Evolutionary conservation across 2,329 filamentous ascomycete genomes (phyloP).

Genomic region (Epichloe elymi): DNA sequence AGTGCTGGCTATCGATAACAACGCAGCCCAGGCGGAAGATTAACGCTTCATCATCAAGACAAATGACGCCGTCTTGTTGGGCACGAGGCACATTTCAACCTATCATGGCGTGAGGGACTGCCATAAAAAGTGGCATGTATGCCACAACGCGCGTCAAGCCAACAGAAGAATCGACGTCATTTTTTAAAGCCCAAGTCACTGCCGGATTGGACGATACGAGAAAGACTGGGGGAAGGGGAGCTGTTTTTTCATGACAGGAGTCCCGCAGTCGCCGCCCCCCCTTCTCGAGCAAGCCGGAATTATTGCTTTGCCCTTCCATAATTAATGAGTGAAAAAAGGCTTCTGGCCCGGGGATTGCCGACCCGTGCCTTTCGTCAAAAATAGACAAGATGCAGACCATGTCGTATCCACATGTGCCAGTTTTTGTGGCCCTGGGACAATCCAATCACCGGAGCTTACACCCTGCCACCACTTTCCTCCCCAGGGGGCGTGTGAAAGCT

Average conservation of each 20-base stretch:
- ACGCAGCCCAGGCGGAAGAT: background rate
- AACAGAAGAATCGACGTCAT: background rate
- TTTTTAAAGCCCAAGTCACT: background rate
- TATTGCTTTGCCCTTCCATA: background rate
- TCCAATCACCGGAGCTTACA: conserved; percentile 2
- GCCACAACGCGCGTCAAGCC: background rate
- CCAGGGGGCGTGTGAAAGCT: background rate
- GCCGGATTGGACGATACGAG: background rate
- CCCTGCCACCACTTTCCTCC: background rate
- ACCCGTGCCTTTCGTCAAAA: background rate
- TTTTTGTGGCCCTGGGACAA: background rate
- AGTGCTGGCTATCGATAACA: background rate
- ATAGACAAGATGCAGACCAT: background rate
- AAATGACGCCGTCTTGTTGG: background rate
- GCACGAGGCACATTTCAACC: background rate
- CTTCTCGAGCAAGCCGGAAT: no score
- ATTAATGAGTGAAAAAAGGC: background rate
- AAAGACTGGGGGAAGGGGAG: background rate
- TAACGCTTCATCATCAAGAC: background rate
- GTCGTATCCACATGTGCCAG: background rate
- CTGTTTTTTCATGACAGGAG: no score
- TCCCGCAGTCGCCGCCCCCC: no score
- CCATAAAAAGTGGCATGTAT: background rate
- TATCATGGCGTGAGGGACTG: background rate
- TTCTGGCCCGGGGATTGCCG: background rate